phyloP scores from a whole-genome alignment of 2,329 filamentous ascomycete genomes.

The Leptographium galeiforme region DNA sequence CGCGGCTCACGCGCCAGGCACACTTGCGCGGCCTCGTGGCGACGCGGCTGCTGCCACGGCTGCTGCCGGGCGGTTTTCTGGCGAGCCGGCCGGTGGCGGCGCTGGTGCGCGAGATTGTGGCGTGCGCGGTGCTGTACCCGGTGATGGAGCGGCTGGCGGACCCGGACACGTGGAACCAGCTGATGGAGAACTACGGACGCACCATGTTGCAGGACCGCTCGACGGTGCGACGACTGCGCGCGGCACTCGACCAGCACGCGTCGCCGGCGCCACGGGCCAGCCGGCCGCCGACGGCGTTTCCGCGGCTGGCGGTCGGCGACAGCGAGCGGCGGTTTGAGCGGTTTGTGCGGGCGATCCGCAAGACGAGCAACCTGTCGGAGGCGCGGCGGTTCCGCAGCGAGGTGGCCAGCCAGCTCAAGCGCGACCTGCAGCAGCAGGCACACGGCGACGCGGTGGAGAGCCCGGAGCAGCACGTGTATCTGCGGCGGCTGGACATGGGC shows the following conservation, averaged over 20 bases:
- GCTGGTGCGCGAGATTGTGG: constrained; percentile 78
- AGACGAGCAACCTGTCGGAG: constrained; percentile 83
- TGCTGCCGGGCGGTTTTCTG: constrained; percentile 62
- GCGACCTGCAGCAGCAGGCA: constrained; percentile 45
- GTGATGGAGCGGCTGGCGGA: constrained; percentile 70
- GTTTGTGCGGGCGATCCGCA: constrained; percentile 79
- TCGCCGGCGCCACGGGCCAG: constrained; percentile 53
- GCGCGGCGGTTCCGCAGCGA: constrained; percentile 85
- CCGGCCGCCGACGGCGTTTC: constrained; percentile 38
- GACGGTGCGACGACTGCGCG: constrained; percentile 80
- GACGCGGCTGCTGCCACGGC: constrained; percentile 50
- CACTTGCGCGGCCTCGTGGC: constrained; percentile 67
- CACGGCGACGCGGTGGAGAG: not conserved
- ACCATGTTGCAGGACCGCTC: constrained; percentile 89
- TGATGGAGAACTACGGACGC: constrained; percentile 80
- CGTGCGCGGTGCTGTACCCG: constrained; percentile 79
- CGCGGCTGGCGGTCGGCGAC: constrained; percentile 66
- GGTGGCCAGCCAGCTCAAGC: constrained; percentile 80
- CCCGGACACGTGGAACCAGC: constrained; percentile 93
- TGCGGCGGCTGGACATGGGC: constrained; percentile 82
- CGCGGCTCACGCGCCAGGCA: constrained; percentile 74
- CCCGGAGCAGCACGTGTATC: constrained; percentile 65
- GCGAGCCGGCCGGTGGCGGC: constrained; percentile 70
- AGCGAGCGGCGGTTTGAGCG: constrained; percentile 88
- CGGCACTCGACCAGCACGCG: constrained; percentile 86